These are phyloP conservation scores for Ocimum tenuiflorum DNA, from an alignment of 257 asterid genomes.

Conservation along the genomic window DNA sequence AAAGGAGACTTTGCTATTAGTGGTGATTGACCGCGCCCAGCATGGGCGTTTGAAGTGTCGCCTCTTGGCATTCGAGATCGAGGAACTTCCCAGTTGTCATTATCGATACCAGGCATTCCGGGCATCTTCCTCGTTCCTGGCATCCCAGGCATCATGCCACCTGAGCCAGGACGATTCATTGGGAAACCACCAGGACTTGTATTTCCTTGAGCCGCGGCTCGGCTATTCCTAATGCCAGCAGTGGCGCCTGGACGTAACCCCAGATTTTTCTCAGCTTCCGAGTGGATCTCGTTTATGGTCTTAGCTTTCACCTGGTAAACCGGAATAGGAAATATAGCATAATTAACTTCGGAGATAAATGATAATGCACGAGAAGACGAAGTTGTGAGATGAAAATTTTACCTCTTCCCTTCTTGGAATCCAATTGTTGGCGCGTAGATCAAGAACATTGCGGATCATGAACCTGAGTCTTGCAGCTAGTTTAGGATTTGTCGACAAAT, in stretches of 20 bases:
- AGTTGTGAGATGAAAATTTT: neutral
- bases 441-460: conserved; percentile 79
- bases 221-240: conserved; percentile 69
- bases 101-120: conserved; percentile 71
- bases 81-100: conserved; percentile 85
- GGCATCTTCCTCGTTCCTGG: conserved; percentile 91
- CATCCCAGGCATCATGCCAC: conserved; percentile 99
- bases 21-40: conserved; percentile 55
- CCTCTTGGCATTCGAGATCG: conserved; percentile 81
- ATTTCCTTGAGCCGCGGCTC: conserved; percentile 61
- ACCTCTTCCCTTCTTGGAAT: conserved; percentile 98
- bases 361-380: neutral
- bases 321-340: neutral
- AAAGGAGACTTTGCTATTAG: conserved; percentile 48
- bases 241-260: conserved; percentile 98
- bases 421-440: conserved; percentile 76
- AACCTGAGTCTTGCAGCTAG: conserved; percentile 75
- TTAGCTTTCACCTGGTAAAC: conserved; percentile 73
- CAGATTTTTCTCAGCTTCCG: conserved; percentile 86
- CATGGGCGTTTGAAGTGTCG: conserved; percentile 38
- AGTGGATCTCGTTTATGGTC: conserved; percentile 86
- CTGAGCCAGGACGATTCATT: conserved; percentile 71
- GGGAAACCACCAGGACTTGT: conserved; percentile 59
- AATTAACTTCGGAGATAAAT: neutral
- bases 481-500: conserved; percentile 65